A percentile compares a stretch with the other conserved stretches of the same genome.
phyloP scores from a whole-genome alignment of 495 filamentous ascomycete species.

The Xylaria nigripes region DNA sequence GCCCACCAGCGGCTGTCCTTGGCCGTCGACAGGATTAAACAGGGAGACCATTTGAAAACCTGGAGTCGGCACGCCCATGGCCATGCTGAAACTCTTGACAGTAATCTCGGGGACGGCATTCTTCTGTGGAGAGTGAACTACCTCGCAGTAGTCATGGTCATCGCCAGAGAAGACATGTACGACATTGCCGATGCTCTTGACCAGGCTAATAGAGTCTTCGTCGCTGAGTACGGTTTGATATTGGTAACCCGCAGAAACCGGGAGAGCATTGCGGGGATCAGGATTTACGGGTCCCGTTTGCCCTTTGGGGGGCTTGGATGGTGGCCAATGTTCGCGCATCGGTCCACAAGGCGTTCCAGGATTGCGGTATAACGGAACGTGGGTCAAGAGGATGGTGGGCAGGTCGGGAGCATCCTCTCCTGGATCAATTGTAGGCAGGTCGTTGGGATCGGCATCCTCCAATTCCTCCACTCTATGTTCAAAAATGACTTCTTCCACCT shows the following conservation, averaged over 20 bases:
- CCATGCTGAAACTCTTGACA: conserved; percentile 87
- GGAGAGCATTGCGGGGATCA: conserved; percentile 72
- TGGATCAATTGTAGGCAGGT: conserved; percentile 33
- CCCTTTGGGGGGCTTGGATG: conserved; percentile 50
- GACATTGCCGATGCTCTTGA: conserved; percentile 68
- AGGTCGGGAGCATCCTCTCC: conserved; percentile 45
- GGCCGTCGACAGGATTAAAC: conserved; percentile 75
- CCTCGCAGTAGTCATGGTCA: conserved; percentile 96
- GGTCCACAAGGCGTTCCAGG: conserved; percentile 83
- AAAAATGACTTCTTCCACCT: conserved; percentile 41
- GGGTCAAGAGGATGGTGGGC: conserved; percentile 78
- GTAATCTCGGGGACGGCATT: conserved; percentile 76
- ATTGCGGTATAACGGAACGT: conserved; percentile 80
- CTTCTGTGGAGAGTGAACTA: conserved; percentile 60
- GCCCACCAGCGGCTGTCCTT: conserved; percentile 47
- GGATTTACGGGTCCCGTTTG: conserved; percentile 47
- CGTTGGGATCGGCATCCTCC: conserved; percentile 31
- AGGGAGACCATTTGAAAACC: conserved; percentile 83
- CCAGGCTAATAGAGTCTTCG: conserved; percentile 60
- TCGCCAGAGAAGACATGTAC: conserved; percentile 85
- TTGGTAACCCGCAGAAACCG: conserved; percentile 71
- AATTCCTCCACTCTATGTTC: conserved; percentile 46
- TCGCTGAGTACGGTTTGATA: conserved; percentile 90
- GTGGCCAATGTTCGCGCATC: conserved; percentile 73
- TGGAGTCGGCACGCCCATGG: conserved; percentile 89